phyloP scores from a whole-genome alignment of 257 asterid species.

The Salvia rosmarinus region DNA sequence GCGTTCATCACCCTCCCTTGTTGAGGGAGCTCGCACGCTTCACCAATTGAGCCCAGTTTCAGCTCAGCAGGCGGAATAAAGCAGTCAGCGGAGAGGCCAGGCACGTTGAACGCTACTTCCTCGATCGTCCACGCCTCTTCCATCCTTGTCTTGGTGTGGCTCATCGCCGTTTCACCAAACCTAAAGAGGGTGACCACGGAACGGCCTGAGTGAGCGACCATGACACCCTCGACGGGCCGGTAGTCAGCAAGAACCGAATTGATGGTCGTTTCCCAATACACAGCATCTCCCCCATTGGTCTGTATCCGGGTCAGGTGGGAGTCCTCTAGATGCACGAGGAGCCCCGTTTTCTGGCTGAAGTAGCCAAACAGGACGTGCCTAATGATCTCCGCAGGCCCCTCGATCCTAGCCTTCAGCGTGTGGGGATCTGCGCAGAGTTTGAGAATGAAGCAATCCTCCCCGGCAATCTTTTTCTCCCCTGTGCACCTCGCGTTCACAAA shows the following conservation, averaged over 20 bases:
- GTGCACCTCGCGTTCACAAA: slow-evolving; percentile 59
- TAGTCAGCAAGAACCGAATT: slow-evolving; percentile 56
- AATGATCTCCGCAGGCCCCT: slow-evolving; percentile 63
- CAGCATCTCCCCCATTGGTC: slow-evolving; percentile 50
- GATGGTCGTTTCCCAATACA: slow-evolving; percentile 63
- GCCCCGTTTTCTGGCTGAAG: slow-evolving; percentile 65
- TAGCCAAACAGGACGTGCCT: slow-evolving; percentile 58
- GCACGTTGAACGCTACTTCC: slow-evolving; percentile 60
- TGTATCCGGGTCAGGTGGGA: slow-evolving; percentile 61
- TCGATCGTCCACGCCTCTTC: slow-evolving; percentile 59
- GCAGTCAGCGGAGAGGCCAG: slow-evolving; percentile 51
- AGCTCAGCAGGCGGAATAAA: slow-evolving; percentile 60
- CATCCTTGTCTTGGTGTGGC: slow-evolving; percentile 46
- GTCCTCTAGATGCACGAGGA: slow-evolving; percentile 56
- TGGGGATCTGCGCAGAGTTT: slow-evolving; percentile 57
- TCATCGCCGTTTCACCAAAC: slow-evolving; percentile 62
- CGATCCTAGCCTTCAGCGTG: slow-evolving; percentile 53
- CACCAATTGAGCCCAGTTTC: slow-evolving; percentile 38
- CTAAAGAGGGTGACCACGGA: slow-evolving; percentile 57
- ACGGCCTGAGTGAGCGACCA: slow-evolving; percentile 63
- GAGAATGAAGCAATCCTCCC: slow-evolving; percentile 61
- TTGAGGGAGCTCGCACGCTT: slow-evolving; percentile 44
- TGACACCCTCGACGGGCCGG: slow-evolving; percentile 53
- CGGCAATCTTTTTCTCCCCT: slow-evolving; percentile 54
- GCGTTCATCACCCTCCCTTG: slow-evolving; percentile 40